phyloP scores from a whole-genome alignment of 306 rosid species.

The Pyrus betulifolia region DNA sequence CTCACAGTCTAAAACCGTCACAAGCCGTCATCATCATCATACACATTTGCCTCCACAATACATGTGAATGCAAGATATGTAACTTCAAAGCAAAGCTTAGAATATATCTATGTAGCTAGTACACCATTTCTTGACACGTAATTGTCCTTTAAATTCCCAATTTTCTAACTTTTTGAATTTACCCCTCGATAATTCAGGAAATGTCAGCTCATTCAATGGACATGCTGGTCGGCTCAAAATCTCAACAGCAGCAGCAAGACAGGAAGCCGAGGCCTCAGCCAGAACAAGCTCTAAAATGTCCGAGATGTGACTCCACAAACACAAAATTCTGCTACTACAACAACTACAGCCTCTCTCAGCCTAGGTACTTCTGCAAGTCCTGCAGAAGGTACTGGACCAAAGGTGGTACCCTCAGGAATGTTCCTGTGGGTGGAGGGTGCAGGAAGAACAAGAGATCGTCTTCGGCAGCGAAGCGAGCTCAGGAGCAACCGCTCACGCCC shows the following conservation, averaged over 20 bases:
- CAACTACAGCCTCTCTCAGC: slow-evolving; percentile 91
- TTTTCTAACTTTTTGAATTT: background rate
- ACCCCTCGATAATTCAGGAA: slow-evolving; percentile 39
- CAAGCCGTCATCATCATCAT: background rate
- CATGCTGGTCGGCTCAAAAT: slow-evolving; percentile 63
- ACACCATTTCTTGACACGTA: background rate
- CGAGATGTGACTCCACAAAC: slow-evolving; percentile 88
- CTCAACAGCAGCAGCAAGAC: slow-evolving; percentile 27
- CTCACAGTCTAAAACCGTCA: background rate
- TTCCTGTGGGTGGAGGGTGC: slow-evolving; percentile 98
- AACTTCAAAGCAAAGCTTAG: background rate
- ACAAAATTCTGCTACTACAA: slow-evolving; percentile 98
- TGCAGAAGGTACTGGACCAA: slow-evolving; percentile 98
- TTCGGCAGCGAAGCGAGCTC: slow-evolving; percentile 40
- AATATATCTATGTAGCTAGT: background rate
- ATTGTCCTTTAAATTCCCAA: background rate
- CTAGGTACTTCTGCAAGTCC: slow-evolving; percentile 92
- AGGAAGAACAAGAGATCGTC: slow-evolving; percentile 80
- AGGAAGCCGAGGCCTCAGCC: slow-evolving; percentile 72
- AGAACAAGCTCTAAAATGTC: slow-evolving; percentile 80
- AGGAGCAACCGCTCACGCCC: slow-evolving; percentile 50
- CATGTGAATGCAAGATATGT: background rate
- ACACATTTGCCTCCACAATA: background rate
- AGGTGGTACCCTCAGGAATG: slow-evolving; percentile 93
- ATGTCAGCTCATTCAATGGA: slow-evolving; percentile 61